phyloP scores from a whole-genome alignment of 2,329 filamentous ascomycete genomes.

The Trichoderma atrobrunneum region DNA sequence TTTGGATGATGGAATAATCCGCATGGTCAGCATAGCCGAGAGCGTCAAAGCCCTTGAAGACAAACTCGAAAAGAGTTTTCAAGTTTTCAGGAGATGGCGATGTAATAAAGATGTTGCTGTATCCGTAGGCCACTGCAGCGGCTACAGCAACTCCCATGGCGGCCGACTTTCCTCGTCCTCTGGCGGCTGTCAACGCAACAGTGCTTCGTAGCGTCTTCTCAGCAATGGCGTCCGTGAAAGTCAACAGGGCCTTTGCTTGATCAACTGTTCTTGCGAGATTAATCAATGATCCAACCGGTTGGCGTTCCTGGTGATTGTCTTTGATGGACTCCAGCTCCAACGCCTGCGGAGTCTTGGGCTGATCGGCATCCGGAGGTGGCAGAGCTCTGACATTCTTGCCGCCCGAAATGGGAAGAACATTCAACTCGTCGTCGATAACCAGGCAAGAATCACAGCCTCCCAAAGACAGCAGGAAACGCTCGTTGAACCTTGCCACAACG shows the following conservation, averaged over 20 bases:
- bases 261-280: slow-evolving; percentile 87
- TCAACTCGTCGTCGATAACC: slow-evolving; percentile 96
- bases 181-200: slow-evolving; percentile 85
- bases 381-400: slow-evolving; percentile 85
- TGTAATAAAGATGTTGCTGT: slow-evolving; percentile 99
- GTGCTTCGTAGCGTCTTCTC: slow-evolving; percentile 95
- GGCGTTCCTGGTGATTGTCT: slow-evolving; percentile 78
- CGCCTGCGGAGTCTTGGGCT: slow-evolving; percentile 67
- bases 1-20: slow-evolving; percentile 97
- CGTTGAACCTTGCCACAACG: slow-evolving; percentile 94
- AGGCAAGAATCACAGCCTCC: slow-evolving; percentile 94
- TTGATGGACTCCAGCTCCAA: slow-evolving; percentile 84
- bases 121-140: slow-evolving; percentile 90
- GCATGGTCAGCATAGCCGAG: slow-evolving; percentile 91
- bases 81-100: slow-evolving; percentile 96
- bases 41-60: slow-evolving; percentile 97
- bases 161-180: slow-evolving; percentile 95
- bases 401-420: slow-evolving; percentile 94
- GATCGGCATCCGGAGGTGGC: slow-evolving; percentile 70
- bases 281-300: slow-evolving; percentile 81
- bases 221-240: slow-evolving; percentile 91
- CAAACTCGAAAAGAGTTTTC: slow-evolving; percentile 96
- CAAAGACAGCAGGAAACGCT: slow-evolving; percentile 91
- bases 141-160: slow-evolving; percentile 92
- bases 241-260: slow-evolving; percentile 94